phyloP scores from a whole-genome alignment of 1,139 yeast genomes.

The Magnusiomyces sp. region DNA sequence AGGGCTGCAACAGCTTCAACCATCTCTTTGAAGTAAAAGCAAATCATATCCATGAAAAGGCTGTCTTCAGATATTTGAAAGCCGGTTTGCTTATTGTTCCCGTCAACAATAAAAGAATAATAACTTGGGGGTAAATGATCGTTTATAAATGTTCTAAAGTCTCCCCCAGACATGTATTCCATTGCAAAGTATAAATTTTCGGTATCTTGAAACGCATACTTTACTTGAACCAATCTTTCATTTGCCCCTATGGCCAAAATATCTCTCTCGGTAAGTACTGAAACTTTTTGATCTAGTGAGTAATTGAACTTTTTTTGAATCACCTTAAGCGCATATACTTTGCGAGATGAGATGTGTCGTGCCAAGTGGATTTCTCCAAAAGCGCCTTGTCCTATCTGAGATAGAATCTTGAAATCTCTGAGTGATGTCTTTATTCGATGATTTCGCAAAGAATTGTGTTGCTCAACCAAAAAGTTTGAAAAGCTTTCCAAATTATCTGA shows the following conservation, averaged over 20 bases:
- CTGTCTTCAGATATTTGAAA: too few relatives aligned
- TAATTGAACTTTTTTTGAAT: conserved; percentile 13
- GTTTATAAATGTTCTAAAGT: conserved; percentile 14
- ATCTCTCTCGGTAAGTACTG: conserved; percentile 14
- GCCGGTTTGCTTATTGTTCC: too few relatives aligned
- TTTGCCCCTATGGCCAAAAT: conserved; percentile 10
- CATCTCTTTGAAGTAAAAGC: conserved; percentile 43
- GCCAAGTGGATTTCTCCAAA: conserved; percentile 15
- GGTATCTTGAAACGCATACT: conserved; percentile 14
- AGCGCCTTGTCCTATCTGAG: conserved; percentile 16
- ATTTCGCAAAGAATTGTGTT: conserved; percentile 1
- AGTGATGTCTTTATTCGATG: conserved; percentile 10
- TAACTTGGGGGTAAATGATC: conserved; percentile 2
- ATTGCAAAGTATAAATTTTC: conserved; percentile 11
- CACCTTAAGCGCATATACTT: conserved; percentile 13
- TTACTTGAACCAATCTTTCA: conserved; percentile 12
- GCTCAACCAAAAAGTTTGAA: not conserved
- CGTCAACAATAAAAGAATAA: too few relatives aligned
- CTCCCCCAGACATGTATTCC: conserved; percentile 16
- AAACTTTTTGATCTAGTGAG: conserved; percentile 12
- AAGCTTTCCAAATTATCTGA: not conserved
- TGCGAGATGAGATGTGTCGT: conserved; percentile 7
- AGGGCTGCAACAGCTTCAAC: conserved; percentile 73
- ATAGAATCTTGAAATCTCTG: conserved; percentile 8
- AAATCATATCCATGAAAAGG: conserved; percentile 7